These are phyloP conservation scores for Botrytis sinoallii DNA, from an alignment of 2,329 filamentous ascomycete species.

Conservation along the genomic window DNA sequence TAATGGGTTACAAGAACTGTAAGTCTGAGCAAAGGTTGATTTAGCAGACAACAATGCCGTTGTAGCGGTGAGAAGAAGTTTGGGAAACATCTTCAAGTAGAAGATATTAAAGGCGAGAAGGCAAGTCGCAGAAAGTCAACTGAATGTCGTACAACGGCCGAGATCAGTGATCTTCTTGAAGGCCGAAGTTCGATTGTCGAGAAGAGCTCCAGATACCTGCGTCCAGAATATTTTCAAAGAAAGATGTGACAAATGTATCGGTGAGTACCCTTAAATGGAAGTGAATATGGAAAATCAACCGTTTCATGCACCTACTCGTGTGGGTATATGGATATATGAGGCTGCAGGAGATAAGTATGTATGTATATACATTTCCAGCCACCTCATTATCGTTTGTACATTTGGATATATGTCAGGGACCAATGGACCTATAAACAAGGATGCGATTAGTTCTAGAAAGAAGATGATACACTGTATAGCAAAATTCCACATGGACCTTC, in stretches of 20 bases:
- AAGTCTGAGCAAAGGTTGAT: slow-evolving; percentile 49
- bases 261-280: slow-evolving; percentile 2
- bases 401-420: not conserved
- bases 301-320: slow-evolving; percentile 17
- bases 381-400: slow-evolving; percentile 10
- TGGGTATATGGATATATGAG: slow-evolving; percentile 10
- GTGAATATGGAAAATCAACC: slow-evolving; percentile 3
- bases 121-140: slow-evolving; percentile 14
- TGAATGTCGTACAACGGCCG: slow-evolving; percentile 8
- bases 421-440: not conserved
- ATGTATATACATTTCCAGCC: slow-evolving; percentile 13
- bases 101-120: not conserved
- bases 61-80: slow-evolving; percentile 26
- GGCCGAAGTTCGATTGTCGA: not conserved
- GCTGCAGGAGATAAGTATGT: slow-evolving; percentile 4
- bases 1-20: slow-evolving; percentile 54
- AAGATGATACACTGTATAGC: slow-evolving; percentile 6
- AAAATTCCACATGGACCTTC: not conserved
- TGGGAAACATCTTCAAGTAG: slow-evolving; percentile 30
- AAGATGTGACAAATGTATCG: not conserved
- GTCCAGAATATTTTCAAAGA: not conserved
- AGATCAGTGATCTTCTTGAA: slow-evolving; percentile 2
- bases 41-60: slow-evolving; percentile 26
- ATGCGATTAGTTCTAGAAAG: slow-evolving; percentile 8
- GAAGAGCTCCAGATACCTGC: slow-evolving; percentile 1